These are phyloP conservation scores for Schoenoplectus tabernaemontani DNA, from an alignment of 202 grass and related monocot species.

Conservation along the genomic window DNA sequence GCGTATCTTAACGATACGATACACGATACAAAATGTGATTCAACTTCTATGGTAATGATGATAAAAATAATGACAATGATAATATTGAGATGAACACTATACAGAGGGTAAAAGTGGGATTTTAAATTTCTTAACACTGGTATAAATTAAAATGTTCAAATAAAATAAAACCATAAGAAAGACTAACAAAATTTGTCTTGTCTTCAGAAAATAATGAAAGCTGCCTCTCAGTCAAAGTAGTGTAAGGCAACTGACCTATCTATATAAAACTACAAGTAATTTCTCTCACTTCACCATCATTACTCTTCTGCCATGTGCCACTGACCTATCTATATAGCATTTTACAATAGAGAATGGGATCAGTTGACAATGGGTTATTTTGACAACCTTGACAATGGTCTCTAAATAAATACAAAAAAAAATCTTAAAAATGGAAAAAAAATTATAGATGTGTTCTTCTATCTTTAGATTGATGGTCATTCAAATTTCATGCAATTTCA, in stretches of 20 bases:
- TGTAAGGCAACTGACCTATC: slow-evolving; percentile 91
- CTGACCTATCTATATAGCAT: slow-evolving; percentile 55
- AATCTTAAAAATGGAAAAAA: too few relatives aligned
- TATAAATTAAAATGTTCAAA: neutral
- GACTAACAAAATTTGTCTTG: slow-evolving; percentile 75
- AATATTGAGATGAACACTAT: neutral
- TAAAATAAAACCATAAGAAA: neutral
- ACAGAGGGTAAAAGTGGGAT: neutral
- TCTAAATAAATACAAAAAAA: too few relatives aligned
- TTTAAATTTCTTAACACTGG: neutral
- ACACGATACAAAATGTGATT: too few relatives aligned
- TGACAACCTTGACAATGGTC: too few relatives aligned
- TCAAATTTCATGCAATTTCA: too few relatives aligned
- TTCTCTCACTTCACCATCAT: slow-evolving; percentile 94
- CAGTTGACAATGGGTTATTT: too few relatives aligned
- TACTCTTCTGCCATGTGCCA: slow-evolving; percentile 94
- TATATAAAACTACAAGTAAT: slow-evolving; percentile 91
- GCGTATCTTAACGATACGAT: too few relatives aligned
- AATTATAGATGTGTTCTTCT: too few relatives aligned
- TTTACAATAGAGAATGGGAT: too few relatives aligned
- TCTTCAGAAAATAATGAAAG: slow-evolving; percentile 74
- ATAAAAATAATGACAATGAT: too few relatives aligned
- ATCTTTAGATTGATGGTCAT: too few relatives aligned
- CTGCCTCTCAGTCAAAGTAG: slow-evolving; percentile 92
- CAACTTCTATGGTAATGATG: too few relatives aligned